A percentile compares a stretch with the other conserved stretches of the same genome.
These are phyloP conservation scores for Leucoagaricus sp. DNA, from an alignment of 1,284 basidiomycete genomes.

Conservation along the genomic window DNA sequence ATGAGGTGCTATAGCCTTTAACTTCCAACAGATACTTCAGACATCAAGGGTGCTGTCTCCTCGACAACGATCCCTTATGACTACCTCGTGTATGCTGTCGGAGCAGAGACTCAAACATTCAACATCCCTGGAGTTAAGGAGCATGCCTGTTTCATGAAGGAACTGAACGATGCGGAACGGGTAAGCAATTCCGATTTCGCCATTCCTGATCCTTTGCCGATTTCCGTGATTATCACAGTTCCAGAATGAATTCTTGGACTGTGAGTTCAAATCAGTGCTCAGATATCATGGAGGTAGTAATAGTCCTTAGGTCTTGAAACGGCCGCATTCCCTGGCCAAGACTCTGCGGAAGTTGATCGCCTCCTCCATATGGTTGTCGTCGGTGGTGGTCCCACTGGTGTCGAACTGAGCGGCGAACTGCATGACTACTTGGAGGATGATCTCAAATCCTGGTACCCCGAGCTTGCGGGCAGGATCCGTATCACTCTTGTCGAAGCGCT, in stretches of 20 bases:
- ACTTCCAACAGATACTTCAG: conserved; percentile 62
- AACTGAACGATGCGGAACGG: conserved; percentile 90
- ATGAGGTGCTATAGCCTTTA: not conserved
- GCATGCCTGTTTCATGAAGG: conserved; percentile 97
- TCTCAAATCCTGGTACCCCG: conserved; percentile 92
- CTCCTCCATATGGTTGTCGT: conserved; percentile 97
- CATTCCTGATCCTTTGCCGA: conserved; percentile 2
- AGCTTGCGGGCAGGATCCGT: conserved; percentile 84
- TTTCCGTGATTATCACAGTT: conserved; percentile 49
- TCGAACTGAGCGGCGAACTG: conserved; percentile 88
- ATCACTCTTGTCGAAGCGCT: conserved; percentile 97
- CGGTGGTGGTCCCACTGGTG: conserved; percentile 95
- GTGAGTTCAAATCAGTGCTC: conserved; percentile 36
- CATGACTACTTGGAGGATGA: conserved; percentile 84
- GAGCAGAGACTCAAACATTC: conserved; percentile 95
- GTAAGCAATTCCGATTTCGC: conserved; percentile 26
- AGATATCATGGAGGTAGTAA: not conserved
- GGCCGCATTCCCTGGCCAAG: conserved; percentile 92
- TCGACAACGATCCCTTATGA: conserved; percentile 88
- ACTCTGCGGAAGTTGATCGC: conserved; percentile 82
- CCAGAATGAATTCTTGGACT: conserved; percentile 77
- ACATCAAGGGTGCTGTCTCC: conserved; percentile 70
- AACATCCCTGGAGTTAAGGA: conserved; percentile 94
- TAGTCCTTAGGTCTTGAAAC: conserved; percentile 73
- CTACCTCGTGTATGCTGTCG: conserved; percentile 95